phyloP scores from a whole-genome alignment of 352 stramenopile genomes.

The Phytophthora niederhauseri region DNA sequence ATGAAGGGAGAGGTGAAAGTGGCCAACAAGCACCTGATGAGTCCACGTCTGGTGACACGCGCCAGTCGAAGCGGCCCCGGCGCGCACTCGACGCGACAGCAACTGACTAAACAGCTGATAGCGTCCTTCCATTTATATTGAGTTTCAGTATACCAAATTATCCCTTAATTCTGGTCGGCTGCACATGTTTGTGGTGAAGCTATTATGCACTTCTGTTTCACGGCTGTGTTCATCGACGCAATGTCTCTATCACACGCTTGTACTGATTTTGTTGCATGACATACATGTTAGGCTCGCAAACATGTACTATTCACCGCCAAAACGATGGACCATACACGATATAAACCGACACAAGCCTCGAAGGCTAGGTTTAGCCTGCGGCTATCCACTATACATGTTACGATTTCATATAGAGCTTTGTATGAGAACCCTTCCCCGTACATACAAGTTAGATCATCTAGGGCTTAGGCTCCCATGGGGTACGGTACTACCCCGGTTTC shows the following conservation, averaged over 20 bases:
- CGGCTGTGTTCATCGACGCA: not conserved
- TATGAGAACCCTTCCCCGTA: too few relatives aligned
- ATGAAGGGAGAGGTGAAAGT: not conserved
- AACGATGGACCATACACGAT: too few relatives aligned
- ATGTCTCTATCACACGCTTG: not conserved
- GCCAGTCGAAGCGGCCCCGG: not conserved
- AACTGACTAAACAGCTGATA: not conserved
- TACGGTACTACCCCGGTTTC: too few relatives aligned
- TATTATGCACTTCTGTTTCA: not conserved
- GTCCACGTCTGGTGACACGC: not conserved
- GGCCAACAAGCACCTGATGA: not conserved
- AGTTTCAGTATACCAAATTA: not conserved
- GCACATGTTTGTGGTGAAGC: not conserved
- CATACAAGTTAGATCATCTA: too few relatives aligned
- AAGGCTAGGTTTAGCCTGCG: too few relatives aligned
- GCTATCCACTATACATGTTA: too few relatives aligned
- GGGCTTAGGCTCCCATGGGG: too few relatives aligned
- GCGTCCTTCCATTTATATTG: not conserved
- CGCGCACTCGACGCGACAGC: not conserved
- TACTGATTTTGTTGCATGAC: not conserved
- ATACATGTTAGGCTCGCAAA: not conserved
- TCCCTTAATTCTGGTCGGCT: not conserved
- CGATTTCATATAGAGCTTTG: too few relatives aligned
- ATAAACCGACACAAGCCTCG: too few relatives aligned
- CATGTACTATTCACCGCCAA: too few relatives aligned